Evolutionary conservation across 176 grass and related monocot genomes (phyloP), one percentile per base, ranked within the genome.

Genomic region (Oryza australiensis): DNA sequence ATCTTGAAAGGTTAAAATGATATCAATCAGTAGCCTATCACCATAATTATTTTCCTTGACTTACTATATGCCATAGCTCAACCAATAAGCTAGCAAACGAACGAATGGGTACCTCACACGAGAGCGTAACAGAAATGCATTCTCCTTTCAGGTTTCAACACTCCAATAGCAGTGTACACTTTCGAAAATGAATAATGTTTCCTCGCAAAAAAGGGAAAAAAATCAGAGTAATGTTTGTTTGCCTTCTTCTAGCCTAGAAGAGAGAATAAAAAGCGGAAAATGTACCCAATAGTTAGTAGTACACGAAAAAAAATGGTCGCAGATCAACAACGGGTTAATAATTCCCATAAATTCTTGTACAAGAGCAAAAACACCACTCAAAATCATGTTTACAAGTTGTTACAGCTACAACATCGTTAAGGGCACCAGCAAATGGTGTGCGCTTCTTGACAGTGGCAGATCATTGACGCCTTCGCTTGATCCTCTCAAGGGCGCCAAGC

Each of bases 401-500:
- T 76, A 81, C 72, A 82, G 69, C 53, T 71, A 85, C 70, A 76
- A 57, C 87, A 85, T 77, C 64, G 20, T 48, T 57, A 66, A 77
- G 78, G 41, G 1, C 60, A 49, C 26, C 26, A 45, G 45, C 33
- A 1, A 66, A 41, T 8, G 26, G 20, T 70, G 51, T 55, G 70
- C 23, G 9, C 66, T 51, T 42, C 30, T 79, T 82, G 55, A 55
- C 35, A 68, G 7, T 1, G 35, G 18, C n/a, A 76, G 10, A 72
- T 41, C 93, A 93, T 68, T 91, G 90, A 4, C 89, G 90, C 16
- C 84, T 90, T 83, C 91, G 89, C 87, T 99, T 96, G 5, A 99
- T 94, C 82, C 97, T 95, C 85, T 95, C 93, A 13, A 99, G 93
- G 41, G 97, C 97, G 12, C 97, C 97, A 35, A 99, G 65, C 65